Evolutionary conservation across 2,329 filamentous ascomycete species (phyloP), one percentile per base, ranked within the genome.

Genomic region (Paramyrothecium roridum): DNA sequence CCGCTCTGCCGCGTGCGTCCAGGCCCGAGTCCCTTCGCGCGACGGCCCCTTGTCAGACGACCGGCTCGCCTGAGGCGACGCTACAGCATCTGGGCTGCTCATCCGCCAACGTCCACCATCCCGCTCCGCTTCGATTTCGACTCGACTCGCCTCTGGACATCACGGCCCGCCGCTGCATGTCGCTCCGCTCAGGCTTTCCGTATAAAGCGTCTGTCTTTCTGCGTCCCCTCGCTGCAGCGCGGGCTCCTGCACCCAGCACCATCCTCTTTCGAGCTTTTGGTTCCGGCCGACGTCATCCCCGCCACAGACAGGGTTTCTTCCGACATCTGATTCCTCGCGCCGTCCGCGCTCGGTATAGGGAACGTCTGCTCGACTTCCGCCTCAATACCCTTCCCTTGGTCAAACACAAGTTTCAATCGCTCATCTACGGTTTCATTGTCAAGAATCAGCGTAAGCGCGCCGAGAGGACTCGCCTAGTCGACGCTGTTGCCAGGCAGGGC

Each of bases 381-480:
- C 83, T 91, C 80, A 85, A 92, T 63, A 90, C 84, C 6, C 72
- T 96, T 22, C 90, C 91, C 13, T 76, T 80, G 52, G 81, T 90
- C 64, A 89, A 88, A 65, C 84, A 87, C 67, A 79, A 81, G 53
- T 75, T 90, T 10, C 91, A 96, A 73, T 87, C 87, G 40, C 84
- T 86, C 54, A 85, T 96, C 60, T 96, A 95, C 68, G 81, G 81
- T 48, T 90, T 87, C 59, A 79, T 96, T 55, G 76, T 93, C 59
- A 78, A 80, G 62, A 82, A 83, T 52, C 87, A 91, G 71, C 77
- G 74, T 50, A 80, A 76, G 62, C 78, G 80, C 57, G 71, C 73
- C 61, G 75, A 80, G 60, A 75, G 76, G 67, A 76, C 71, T 59
- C 72, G 76, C 50, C 68, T 80, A 57, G 64, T 80, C 57, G 77